Evolutionary conservation across 116 monocot species (phyloP).

Genomic region (Trichopus zeylanicus): DNA sequence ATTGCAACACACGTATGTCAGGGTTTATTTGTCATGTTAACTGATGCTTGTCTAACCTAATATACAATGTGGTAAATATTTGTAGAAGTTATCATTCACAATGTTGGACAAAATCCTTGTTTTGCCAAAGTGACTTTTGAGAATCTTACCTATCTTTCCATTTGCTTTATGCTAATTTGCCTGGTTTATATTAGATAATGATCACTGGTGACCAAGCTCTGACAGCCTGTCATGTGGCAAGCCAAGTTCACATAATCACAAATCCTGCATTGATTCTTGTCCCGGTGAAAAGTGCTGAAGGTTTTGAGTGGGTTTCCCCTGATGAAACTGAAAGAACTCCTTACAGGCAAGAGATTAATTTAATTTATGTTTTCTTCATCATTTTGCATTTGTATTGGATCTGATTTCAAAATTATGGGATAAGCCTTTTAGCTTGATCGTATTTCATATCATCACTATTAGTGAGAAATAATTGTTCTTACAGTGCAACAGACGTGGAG

Average conservation of each 20-base stretch:
- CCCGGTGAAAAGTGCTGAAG: constrained; percentile 24
- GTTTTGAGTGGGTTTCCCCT: constrained; percentile 89
- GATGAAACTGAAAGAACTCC: constrained; percentile 69
- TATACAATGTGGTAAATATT: too few relatives aligned
- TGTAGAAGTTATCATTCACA: neutral
- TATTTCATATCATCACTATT: neutral
- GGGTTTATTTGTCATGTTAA: too few relatives aligned
- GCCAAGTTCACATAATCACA: constrained; percentile 91
- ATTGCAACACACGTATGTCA: too few relatives aligned
- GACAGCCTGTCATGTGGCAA: constrained; percentile 96
- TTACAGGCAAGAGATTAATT: constrained; percentile 45
- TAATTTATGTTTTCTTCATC: neutral
- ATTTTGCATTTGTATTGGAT: neutral
- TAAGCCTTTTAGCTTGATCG: neutral
- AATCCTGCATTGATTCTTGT: constrained; percentile 80
- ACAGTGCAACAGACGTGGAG: constrained; percentile 77
- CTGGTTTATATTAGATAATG: constrained; percentile 48
- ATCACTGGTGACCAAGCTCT: constrained; percentile 99
- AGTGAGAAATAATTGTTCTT: neutral
- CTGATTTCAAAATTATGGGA: neutral
- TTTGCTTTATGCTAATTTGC: neutral
- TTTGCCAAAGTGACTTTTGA: neutral
- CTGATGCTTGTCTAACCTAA: too few relatives aligned
- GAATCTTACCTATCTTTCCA: neutral
- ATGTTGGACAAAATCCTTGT: neutral